A percentile compares a stretch with the other conserved stretches of the same genome.
These are phyloP conservation scores for Balamuthia mandrillaris DNA, from an alignment of 208 protist genomes.

Conservation along the genomic window DNA sequence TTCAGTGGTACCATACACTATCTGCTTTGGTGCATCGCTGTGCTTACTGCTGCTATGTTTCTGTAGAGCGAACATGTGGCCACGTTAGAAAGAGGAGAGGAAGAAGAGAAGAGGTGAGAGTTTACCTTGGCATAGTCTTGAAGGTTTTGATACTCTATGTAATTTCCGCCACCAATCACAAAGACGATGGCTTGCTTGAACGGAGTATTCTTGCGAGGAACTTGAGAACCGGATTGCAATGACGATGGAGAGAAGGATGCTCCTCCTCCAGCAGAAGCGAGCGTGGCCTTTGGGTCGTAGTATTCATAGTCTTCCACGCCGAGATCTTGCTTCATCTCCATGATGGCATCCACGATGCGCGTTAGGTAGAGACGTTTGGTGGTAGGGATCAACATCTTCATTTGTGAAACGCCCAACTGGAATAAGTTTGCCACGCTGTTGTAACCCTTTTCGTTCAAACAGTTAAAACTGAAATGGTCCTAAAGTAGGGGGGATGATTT, in stretches of 20 bases:
- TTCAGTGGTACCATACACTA: constrained; percentile 41
- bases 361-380: not conserved
- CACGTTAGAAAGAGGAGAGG: not conserved
- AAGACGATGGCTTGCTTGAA: constrained; percentile 75
- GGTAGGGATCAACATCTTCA: constrained; percentile 40
- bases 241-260: not conserved
- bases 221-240: not conserved
- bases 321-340: constrained; percentile 61
- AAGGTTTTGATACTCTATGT: constrained; percentile 81
- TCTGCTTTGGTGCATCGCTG: constrained; percentile 33
- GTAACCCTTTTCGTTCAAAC: too few relatives aligned
- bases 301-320: constrained; percentile 62
- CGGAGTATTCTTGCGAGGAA: constrained; percentile 52
- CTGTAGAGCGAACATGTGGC: not conserved
- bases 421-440: not conserved
- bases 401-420: constrained; percentile 28
- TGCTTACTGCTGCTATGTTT: not conserved
- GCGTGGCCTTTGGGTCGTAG: constrained; percentile 68
- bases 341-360: constrained; percentile 69
- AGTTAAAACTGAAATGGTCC: too few relatives aligned
- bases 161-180: constrained; percentile 80
- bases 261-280: not conserved
- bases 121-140: constrained; percentile 47
- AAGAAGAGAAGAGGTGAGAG: not conserved
- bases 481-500: too few relatives aligned